These are phyloP conservation scores for Metarhizium rileyi DNA, from an alignment of 2,329 filamentous ascomycete genomes.

Conservation along the genomic window DNA sequence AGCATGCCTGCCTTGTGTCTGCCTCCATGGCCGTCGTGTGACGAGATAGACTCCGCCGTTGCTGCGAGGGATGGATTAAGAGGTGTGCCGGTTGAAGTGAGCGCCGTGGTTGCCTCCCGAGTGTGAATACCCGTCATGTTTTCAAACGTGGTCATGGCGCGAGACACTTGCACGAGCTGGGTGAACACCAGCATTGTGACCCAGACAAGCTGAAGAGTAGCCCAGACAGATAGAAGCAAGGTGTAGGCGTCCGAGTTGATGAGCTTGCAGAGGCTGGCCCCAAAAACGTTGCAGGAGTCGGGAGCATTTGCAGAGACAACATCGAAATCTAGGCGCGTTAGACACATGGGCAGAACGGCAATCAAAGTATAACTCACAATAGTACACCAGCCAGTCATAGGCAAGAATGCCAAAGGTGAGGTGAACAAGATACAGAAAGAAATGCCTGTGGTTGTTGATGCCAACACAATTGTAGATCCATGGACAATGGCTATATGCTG, in stretches of 20 bases:
- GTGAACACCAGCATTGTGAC: slow-evolving; percentile 95
- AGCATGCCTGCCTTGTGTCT: slow-evolving; percentile 57
- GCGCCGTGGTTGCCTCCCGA: slow-evolving; percentile 52
- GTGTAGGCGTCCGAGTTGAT: slow-evolving; percentile 79
- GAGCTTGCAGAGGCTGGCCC: slow-evolving; percentile 63
- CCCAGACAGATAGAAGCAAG: slow-evolving; percentile 71
- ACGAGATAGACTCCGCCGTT: slow-evolving; percentile 31
- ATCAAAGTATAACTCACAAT: slow-evolving; percentile 43
- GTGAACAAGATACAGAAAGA: slow-evolving; percentile 78
- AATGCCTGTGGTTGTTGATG: slow-evolving; percentile 92
- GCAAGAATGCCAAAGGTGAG: slow-evolving; percentile 66
- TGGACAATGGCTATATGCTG: slow-evolving; percentile 68
- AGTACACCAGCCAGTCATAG: slow-evolving; percentile 62
- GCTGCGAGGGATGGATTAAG: slow-evolving; percentile 57
- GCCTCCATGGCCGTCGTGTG: slow-evolving; percentile 36
- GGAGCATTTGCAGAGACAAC: slow-evolving; percentile 42
- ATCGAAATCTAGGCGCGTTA: slow-evolving; percentile 47
- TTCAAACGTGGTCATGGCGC: slow-evolving; percentile 92
- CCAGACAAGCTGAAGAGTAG: slow-evolving; percentile 79
- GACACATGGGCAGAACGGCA: background rate
- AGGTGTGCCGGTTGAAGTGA: slow-evolving; percentile 69
- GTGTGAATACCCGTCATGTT: slow-evolving; percentile 79
- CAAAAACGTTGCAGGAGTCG: slow-evolving; percentile 62
- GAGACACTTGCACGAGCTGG: slow-evolving; percentile 83
- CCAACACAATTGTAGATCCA: slow-evolving; percentile 98